Evolutionary conservation across 2,329 filamentous ascomycete genomes (phyloP), one percentile per base, ranked within the genome.

Genomic region (Colletotrichum trifolii): DNA sequence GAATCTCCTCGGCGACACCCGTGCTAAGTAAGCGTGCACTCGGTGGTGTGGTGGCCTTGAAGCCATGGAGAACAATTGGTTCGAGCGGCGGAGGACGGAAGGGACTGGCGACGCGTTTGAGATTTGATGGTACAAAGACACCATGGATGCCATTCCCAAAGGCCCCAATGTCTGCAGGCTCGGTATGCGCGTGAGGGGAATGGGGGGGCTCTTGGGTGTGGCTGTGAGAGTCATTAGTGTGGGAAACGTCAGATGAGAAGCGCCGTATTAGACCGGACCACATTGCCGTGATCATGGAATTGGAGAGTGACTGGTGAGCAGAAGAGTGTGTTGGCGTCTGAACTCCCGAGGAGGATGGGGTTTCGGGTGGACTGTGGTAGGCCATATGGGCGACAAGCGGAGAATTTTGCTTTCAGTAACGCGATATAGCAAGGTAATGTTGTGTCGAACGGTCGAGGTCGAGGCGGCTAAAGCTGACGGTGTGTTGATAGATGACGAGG

Each of bases 71-170:
- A 5, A 85, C 82, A 25, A 98, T 79, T 0, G 95, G 93, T 61
- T 95, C 94, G 54, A 98, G 86, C 0, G 94, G 94, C 10, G 95
- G 95, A 2, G 94, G 93, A 70, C 94, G 91, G 76, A 97, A 94
- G 2, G 93, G 94, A 11, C 91, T 94, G 7, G 87, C 85, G 57
- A 86, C 88, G 69, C 92, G 87, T 61, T 82, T 80, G 8, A 80
- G 50, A 72, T 78, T 71, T 62, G 85, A 81, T 68, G 87, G 85
- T 33, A 82, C 83, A 76, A 88, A 92, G 67, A 90, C 84, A 56
- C 85, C 84, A 69, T 83, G 81, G 74, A 89, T 79, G 68, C 84
- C 83, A 69, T 85, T 81, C 38, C 78, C 78, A 50, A 69, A 65
- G 53, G 43, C 42, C 50, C 54, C 49, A 47, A 50, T 39, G 55